Conservation (phyloP, 495 filamentous ascomycete species). For the Penicillium egyptiacum region DNA sequence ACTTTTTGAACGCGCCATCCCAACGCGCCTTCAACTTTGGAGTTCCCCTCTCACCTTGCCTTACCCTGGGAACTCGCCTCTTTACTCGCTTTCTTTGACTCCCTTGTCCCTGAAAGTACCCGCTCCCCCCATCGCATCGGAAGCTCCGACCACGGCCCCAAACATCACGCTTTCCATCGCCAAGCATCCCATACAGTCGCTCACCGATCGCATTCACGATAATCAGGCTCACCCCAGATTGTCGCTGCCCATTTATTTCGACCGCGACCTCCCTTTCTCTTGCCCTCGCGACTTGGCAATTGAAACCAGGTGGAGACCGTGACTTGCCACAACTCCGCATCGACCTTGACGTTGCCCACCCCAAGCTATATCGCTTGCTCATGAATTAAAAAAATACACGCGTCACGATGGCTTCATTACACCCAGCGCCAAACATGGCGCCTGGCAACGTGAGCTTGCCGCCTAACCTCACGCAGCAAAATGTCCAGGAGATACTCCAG, state of each 20-base stretch:
- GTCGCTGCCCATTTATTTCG: constrained; percentile 11
- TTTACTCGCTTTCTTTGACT: constrained; percentile 32
- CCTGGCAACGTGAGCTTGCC: constrained; percentile 57
- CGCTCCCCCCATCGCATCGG: constrained; percentile 33
- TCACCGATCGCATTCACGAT: constrained; percentile 33
- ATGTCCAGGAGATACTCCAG: constrained; percentile 60
- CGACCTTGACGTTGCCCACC: constrained; percentile 20
- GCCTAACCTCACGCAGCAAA: constrained; percentile 56
- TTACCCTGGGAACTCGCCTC: constrained; percentile 19
- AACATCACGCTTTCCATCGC: constrained; percentile 42
- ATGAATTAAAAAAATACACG: constrained; percentile 39
- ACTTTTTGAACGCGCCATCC: constrained; percentile 37
- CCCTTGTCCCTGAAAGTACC: constrained; percentile 25
- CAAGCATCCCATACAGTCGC: constrained; percentile 34
- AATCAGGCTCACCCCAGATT: constrained; percentile 16
- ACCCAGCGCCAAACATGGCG: constrained; percentile 65
- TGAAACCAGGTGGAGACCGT: constrained; percentile 25
- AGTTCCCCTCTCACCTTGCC: constrained; percentile 24
- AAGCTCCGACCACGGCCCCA: constrained; percentile 33
- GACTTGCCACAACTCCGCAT: constrained; percentile 14
- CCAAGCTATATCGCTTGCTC: constrained; percentile 16
- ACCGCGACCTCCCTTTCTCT: constrained; percentile 11
- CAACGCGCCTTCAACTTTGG: constrained; percentile 32
- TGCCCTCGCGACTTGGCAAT: constrained; percentile 27
- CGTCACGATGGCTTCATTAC: constrained; percentile 73